phyloP scores from a whole-genome alignment of 2,329 filamentous ascomycete genomes.

The Lasiodiplodia sp. region DNA sequence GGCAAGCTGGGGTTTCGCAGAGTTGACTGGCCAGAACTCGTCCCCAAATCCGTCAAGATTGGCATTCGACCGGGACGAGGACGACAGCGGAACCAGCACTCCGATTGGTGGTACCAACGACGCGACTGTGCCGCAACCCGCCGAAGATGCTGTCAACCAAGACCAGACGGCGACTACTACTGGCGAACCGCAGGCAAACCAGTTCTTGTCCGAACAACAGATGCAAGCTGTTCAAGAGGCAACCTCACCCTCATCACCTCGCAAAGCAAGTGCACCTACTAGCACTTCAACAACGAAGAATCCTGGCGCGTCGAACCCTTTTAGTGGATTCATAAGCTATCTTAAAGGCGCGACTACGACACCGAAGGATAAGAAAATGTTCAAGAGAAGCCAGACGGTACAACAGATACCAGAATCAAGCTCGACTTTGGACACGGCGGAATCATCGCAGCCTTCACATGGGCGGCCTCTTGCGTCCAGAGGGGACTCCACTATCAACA shows the following conservation, averaged over 20 bases:
- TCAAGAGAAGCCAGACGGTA: constrained; percentile 75
- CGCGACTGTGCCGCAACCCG: constrained; percentile 73
- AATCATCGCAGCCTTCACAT: constrained; percentile 5
- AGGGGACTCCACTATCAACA: constrained; percentile 50
- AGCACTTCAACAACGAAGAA: not conserved
- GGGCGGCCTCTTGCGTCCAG: constrained; percentile 14
- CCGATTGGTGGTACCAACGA: constrained; percentile 42
- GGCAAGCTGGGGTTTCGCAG: constrained; percentile 92
- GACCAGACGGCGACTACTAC: constrained; percentile 63
- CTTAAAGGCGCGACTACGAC: constrained; percentile 64
- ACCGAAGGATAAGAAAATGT: constrained; percentile 71
- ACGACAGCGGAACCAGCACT: constrained; percentile 35
- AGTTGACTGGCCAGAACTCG: constrained; percentile 75
- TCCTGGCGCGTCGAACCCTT: constrained; percentile 8
- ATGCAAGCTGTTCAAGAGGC: constrained; percentile 43
- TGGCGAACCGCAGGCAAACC: constrained; percentile 41
- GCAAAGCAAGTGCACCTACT: constrained; percentile 15
- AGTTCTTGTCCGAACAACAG: constrained; percentile 40
- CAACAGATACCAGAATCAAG: constrained; percentile 48
- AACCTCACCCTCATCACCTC: constrained; percentile 36
- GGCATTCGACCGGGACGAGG: constrained; percentile 33
- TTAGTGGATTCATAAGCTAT: constrained; percentile 28
- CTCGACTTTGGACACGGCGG: constrained; percentile 2
- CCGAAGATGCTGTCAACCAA: constrained; percentile 69
- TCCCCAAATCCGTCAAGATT: constrained; percentile 62